A percentile compares a stretch with the other conserved stretches of the same genome.
Conservation (phyloP, 1,284 basidiomycete species). For the Fomitiporia mediterranea region DNA sequence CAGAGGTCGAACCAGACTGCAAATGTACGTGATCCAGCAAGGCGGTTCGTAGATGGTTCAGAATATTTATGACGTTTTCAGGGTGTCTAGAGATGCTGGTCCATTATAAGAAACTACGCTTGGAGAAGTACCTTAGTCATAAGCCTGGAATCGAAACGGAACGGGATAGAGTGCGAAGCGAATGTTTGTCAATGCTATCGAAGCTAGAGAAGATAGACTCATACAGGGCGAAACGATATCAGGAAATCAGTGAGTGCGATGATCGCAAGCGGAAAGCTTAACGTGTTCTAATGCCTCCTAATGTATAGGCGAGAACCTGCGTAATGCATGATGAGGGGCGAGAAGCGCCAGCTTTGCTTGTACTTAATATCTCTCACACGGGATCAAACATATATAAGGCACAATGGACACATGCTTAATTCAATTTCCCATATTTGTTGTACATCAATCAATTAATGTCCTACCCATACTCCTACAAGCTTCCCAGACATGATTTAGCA, state of each 20-base stretch:
- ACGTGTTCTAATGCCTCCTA: not conserved
- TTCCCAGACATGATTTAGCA: not conserved
- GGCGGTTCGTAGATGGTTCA: not conserved
- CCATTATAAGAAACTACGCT: slow-evolving; percentile 64
- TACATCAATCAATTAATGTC: not conserved
- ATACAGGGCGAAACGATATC: slow-evolving; percentile 54
- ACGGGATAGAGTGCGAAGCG: slow-evolving; percentile 35
- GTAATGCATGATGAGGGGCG: not conserved
- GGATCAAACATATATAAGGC: not conserved
- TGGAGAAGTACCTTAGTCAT: slow-evolving; percentile 37
- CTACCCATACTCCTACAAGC: not conserved
- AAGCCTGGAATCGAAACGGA: slow-evolving; percentile 29
- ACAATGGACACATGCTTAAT: not conserved
- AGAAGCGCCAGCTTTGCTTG: not conserved
- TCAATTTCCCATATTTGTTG: not conserved
- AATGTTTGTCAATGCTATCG: slow-evolving; percentile 49
- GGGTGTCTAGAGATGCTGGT: slow-evolving; percentile 94
- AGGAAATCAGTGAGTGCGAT: slow-evolving; percentile 49
- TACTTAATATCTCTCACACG: not conserved
- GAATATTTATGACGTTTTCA: slow-evolving; percentile 30
- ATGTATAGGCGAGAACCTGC: not conserved
- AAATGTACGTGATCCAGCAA: slow-evolving; percentile 63
- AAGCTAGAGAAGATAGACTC: slow-evolving; percentile 56
- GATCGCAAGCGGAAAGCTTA: not conserved
- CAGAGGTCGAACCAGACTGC: slow-evolving; percentile 87